Evolutionary conservation across 2,329 filamentous ascomycete genomes (phyloP).

Genomic region (Aspergillus pseudoterreus): DNA sequence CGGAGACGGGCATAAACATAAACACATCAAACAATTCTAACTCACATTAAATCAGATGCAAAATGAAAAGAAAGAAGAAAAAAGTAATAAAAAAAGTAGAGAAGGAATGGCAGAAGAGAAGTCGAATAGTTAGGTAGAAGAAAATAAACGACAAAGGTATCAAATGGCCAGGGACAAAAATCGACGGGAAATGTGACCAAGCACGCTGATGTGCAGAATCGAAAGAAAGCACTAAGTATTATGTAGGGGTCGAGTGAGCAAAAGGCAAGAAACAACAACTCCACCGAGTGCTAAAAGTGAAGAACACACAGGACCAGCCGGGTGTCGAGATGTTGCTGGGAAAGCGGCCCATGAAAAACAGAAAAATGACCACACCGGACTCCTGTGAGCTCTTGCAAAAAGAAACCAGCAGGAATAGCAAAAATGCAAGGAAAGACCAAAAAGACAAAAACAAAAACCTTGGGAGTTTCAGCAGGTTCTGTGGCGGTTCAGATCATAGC

Average conservation of each 20-base stretch:
- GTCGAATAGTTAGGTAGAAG: conserved; percentile 8
- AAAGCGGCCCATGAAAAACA: conserved; percentile 34
- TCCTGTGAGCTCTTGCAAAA: conserved; percentile 39
- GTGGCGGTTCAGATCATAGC: conserved; percentile 27
- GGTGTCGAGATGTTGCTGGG: conserved; percentile 38
- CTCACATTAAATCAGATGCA: conserved; percentile 16
- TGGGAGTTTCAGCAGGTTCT: conserved; percentile 30
- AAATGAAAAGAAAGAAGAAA: conserved; percentile 12
- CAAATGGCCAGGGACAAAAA: conserved; percentile 20
- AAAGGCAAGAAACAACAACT: conserved; percentile 27
- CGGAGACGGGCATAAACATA: conserved; percentile 19
- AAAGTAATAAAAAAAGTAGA: conserved; percentile 9
- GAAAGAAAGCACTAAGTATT: conserved; percentile 25
- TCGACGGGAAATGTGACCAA: conserved; percentile 24
- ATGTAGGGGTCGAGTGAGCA: conserved; percentile 14
- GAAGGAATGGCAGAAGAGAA: conserved; percentile 11
- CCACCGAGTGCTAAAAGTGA: conserved; percentile 35
- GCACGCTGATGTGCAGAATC: conserved; percentile 33
- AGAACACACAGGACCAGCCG: conserved; percentile 47
- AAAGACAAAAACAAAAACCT: conserved; percentile 20
- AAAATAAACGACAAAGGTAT: conserved; percentile 30
- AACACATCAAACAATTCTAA: conserved; percentile 28
- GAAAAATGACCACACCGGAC: conserved; percentile 43
- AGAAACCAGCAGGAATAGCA: conserved; percentile 19
- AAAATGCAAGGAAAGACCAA: conserved; percentile 30